Conservation (phyloP, 2,329 filamentous ascomycete genomes). For the Colletotrichum shisoi region DNA sequence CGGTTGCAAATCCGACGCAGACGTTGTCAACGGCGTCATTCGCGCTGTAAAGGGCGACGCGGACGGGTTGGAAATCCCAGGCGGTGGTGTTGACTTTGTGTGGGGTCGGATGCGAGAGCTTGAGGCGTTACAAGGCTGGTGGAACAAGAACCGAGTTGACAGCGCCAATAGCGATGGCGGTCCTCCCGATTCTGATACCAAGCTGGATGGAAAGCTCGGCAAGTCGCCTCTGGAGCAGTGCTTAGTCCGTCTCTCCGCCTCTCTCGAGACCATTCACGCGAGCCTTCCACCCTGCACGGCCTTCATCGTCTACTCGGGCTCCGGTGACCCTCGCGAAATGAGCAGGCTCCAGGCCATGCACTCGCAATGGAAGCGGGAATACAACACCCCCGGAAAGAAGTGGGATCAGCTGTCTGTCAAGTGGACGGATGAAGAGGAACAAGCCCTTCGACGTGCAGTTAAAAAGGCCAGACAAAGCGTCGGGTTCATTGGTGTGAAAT, state of each 20-base stretch:
- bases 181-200: slow-evolving; percentile 46
- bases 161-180: slow-evolving; percentile 47
- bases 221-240: slow-evolving; percentile 55
- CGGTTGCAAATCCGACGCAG: slow-evolving; percentile 66
- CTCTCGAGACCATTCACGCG: slow-evolving; percentile 64
- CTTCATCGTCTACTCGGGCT: slow-evolving; percentile 71
- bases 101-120: slow-evolving; percentile 72
- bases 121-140: slow-evolving; percentile 72
- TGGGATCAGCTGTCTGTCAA: slow-evolving; percentile 72
- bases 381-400: slow-evolving; percentile 68
- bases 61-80: slow-evolving; percentile 64
- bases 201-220: slow-evolving; percentile 42
- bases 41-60: slow-evolving; percentile 67
- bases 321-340: slow-evolving; percentile 73
- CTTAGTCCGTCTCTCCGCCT: slow-evolving; percentile 56
- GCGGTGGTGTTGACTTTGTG: slow-evolving; percentile 70
- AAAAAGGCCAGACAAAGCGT: slow-evolving; percentile 67
- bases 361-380: slow-evolving; percentile 68
- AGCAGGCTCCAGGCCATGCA: slow-evolving; percentile 67
- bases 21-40: slow-evolving; percentile 63
- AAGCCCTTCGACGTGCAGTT: slow-evolving; percentile 66
- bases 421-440: slow-evolving; percentile 73
- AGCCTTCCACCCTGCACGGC: slow-evolving; percentile 70
- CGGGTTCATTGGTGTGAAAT: slow-evolving; percentile 72
- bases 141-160: slow-evolving; percentile 65